Percentiles rank a stretch among this genome's conserved stretches.
phyloP scores from a whole-genome alignment of 1,139 yeast genomes.

The Blastobotrys raffinosifermentans region DNA sequence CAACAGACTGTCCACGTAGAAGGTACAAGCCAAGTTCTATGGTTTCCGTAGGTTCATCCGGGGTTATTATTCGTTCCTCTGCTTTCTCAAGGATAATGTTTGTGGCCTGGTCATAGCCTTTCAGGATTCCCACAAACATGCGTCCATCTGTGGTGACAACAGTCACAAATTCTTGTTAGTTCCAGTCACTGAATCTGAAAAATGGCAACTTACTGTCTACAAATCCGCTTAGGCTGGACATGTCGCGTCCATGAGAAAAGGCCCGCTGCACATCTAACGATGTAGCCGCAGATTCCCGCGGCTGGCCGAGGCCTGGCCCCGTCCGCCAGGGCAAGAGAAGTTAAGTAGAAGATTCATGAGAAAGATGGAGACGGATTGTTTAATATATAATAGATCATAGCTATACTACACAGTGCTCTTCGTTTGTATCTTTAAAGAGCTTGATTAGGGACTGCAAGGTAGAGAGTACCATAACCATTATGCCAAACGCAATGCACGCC shows the following conservation, averaged over 20 bases:
- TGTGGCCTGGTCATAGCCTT: constrained; percentile 78
- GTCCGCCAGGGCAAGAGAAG: too few relatives aligned
- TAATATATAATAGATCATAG: neutral
- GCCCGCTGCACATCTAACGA: too few relatives aligned
- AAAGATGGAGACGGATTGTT: too few relatives aligned
- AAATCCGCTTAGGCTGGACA: constrained; percentile 32
- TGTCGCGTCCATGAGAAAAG: too few relatives aligned
- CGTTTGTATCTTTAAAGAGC: constrained; percentile 41
- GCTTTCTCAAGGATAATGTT: constrained; percentile 62
- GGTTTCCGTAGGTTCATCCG: constrained; percentile 45
- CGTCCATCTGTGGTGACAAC: constrained; percentile 83
- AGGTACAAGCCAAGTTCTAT: constrained; percentile 59
- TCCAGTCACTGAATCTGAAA: neutral
- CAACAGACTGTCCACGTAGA: constrained; percentile 79
- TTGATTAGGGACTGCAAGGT: constrained; percentile 63
- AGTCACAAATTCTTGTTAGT: constrained; percentile 44
- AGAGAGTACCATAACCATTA: constrained; percentile 69
- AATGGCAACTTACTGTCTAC: constrained; percentile 29
- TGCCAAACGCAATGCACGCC: constrained; percentile 64
- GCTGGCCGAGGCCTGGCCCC: too few relatives aligned
- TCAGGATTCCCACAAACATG: constrained; percentile 51
- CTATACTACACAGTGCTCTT: constrained; percentile 40
- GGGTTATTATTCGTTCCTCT: constrained; percentile 44
- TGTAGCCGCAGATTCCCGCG: too few relatives aligned
- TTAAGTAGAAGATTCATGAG: too few relatives aligned